Evolutionary conservation across 257 asterid genomes (phyloP).

Genomic region (Ehretia macrophylla): DNA sequence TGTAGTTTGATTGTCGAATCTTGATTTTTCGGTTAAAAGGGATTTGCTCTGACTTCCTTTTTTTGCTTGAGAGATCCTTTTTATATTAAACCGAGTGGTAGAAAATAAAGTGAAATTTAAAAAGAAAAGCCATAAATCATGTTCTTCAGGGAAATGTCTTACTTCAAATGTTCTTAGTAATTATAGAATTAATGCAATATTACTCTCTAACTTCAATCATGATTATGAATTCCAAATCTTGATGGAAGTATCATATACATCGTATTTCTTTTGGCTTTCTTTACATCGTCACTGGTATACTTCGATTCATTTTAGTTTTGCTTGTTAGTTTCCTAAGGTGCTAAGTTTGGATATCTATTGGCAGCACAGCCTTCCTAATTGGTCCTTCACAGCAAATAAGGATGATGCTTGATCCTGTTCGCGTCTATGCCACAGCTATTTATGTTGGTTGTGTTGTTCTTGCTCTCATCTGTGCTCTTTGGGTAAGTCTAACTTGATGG

Average conservation of each 20-base stretch:
- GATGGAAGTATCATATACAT: not conserved
- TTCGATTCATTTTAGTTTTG: constrained; percentile 1
- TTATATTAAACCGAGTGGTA: too few relatives aligned
- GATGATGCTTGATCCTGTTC: constrained; percentile 87
- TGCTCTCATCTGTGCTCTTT: constrained; percentile 90
- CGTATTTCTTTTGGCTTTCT: not conserved
- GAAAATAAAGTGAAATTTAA: too few relatives aligned
- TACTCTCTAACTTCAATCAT: too few relatives aligned
- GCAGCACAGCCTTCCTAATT: constrained; percentile 92
- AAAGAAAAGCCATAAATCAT: too few relatives aligned
- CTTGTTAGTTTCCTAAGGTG: constrained; percentile 23
- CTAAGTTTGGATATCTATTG: constrained; percentile 41
- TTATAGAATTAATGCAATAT: too few relatives aligned
- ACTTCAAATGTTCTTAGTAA: too few relatives aligned
- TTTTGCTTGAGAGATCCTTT: too few relatives aligned
- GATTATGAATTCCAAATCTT: not conserved
- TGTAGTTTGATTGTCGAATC: not conserved
- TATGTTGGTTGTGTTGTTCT: constrained; percentile 65
- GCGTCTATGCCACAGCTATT: constrained; percentile 69
- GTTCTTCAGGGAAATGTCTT: too few relatives aligned
- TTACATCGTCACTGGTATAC: not conserved
- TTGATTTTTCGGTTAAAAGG: too few relatives aligned
- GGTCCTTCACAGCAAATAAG: constrained; percentile 73
- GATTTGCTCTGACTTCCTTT: too few relatives aligned
- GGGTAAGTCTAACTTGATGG: constrained; percentile 44